Conservation (phyloP, 768 basidiomycete genomes). For the Leccinum disarticulatum region DNA sequence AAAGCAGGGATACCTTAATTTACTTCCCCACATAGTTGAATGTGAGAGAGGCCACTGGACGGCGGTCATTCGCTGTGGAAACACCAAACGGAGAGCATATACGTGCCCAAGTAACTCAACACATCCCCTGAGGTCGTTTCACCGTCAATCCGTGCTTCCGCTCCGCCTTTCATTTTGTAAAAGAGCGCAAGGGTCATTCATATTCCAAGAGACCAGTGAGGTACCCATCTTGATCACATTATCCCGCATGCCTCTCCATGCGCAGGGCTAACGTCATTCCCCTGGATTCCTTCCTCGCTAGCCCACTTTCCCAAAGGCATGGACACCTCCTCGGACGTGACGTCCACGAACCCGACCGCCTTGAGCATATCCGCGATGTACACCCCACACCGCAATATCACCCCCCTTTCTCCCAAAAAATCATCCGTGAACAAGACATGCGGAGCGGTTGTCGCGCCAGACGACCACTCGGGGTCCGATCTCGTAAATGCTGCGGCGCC, state of each 20-base stretch:
- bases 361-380: constrained; percentile 24
- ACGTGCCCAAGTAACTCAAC: no score
- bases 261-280: constrained; percentile 15
- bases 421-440: constrained; percentile 12
- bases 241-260: constrained; percentile 26
- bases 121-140: no score
- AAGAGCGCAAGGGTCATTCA: no score
- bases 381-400: constrained; percentile 10
- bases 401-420: constrained; percentile 7
- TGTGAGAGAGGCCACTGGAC: no score
- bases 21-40: no score
- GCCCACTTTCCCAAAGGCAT: constrained; percentile 28
- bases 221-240: neutral
- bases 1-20: no score
- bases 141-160: no score
- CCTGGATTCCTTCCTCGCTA: constrained; percentile 22
- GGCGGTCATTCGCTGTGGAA: no score
- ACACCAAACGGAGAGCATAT: no score
- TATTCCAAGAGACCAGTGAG: no score
- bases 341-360: constrained; percentile 16
- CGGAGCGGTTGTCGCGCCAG: constrained; percentile 13
- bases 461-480: constrained; percentile 22
- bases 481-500: constrained; percentile 26
- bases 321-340: constrained; percentile 16
- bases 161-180: no score